A percentile compares a stretch with the other conserved stretches of the same genome.
phyloP scores from a whole-genome alignment of 331 rosid genomes.

The Malus hybrid region DNA sequence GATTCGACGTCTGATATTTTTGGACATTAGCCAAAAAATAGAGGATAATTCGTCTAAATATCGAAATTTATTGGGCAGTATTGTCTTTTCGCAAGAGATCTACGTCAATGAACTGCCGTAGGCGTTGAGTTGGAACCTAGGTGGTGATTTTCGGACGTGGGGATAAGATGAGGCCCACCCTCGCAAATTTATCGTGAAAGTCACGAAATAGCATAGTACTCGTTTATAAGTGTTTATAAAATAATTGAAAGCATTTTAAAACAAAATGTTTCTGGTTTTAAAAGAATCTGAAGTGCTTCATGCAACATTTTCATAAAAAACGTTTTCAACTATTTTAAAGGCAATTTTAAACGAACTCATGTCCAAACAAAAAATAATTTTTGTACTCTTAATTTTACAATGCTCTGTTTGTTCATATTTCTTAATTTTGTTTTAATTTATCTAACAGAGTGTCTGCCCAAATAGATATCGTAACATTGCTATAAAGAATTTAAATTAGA shows the following conservation, averaged over 20 bases:
- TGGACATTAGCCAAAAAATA: not conserved
- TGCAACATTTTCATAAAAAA: accelerated
- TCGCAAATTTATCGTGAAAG: not conserved
- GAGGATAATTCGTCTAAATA: not conserved
- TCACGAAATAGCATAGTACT: not conserved
- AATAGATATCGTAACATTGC: not conserved
- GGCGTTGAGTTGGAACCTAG: not conserved
- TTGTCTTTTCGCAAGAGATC: not conserved
- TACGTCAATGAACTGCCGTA: not conserved
- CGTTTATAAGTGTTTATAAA: too few species aligned
- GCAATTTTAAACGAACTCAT: accelerated
- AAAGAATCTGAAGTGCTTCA: too few species aligned
- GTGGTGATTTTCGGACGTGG: not conserved
- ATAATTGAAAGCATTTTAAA: too few species aligned
- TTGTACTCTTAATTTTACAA: not conserved
- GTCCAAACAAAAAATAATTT: too few species aligned
- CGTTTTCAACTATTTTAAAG: accelerated
- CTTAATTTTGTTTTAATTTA: too few species aligned
- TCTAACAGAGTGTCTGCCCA: not conserved
- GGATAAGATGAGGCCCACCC: not conserved
- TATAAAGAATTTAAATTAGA: not conserved
- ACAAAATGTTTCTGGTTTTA: too few species aligned
- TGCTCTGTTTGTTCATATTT: not conserved
- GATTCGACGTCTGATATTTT: not conserved
- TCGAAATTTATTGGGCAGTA: not conserved